phyloP scores from a whole-genome alignment of 805 yeast genomes.

The Ogataea paraovalis region DNA sequence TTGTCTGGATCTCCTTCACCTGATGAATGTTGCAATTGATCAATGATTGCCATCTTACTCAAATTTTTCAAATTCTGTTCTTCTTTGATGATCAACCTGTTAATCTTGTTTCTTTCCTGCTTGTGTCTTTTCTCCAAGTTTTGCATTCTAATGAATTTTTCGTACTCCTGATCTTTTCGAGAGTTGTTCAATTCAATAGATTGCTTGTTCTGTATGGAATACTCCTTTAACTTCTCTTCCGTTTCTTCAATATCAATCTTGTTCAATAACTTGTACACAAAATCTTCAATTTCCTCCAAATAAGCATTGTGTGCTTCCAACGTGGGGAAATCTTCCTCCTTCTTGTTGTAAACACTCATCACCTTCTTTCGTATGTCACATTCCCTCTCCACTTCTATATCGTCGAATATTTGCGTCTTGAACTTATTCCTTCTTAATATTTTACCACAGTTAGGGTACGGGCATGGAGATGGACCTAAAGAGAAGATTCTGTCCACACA shows the following conservation, averaged over 20 bases:
- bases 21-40: constrained; percentile 39
- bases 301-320: constrained; percentile 67
- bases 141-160: constrained; percentile 57
- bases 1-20: constrained; percentile 35
- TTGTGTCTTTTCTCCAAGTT: constrained; percentile 68
- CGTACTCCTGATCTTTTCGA: constrained; percentile 66
- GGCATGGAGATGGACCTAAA: constrained; percentile 95
- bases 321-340: constrained; percentile 63
- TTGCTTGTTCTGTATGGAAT: constrained; percentile 70
- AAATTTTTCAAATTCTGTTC: constrained; percentile 39
- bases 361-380: constrained; percentile 86
- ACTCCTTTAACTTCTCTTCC: constrained; percentile 59
- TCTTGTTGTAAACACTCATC: constrained; percentile 71
- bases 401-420: constrained; percentile 91
- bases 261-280: constrained; percentile 71
- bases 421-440: constrained; percentile 83
- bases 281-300: constrained; percentile 77
- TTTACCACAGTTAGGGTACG: constrained; percentile 86
- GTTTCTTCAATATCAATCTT: constrained; percentile 66
- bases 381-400: constrained; percentile 83
- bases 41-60: constrained; percentile 54
- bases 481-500: constrained; percentile 95
- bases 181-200: constrained; percentile 74
- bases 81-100: constrained; percentile 53
- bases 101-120: constrained; percentile 62